Base-by-base conservation (phyloP, 768 basidiomycete species). In the Lactifluus rugatus region DNA sequence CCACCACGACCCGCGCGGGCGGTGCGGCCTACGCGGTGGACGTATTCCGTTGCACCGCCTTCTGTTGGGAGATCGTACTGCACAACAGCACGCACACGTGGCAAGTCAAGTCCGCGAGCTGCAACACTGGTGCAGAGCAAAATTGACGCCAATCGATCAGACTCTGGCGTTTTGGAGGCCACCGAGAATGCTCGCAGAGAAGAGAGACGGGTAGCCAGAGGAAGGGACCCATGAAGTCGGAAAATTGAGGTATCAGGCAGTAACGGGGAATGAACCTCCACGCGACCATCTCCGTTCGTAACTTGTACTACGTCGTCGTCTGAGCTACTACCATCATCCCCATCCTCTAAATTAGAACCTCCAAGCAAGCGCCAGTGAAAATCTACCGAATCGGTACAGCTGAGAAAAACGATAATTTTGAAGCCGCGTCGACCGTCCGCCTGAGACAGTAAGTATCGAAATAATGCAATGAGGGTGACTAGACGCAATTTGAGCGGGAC, bases 11-110 rank as follows among this genome's bases (percentile, higher is more conserved):
- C 96, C 8, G 88, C 94, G 70, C 96, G 91, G 14, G 96, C 96
- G 3, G 96, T 99, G 51, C 96, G 85, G 28, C 96, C 96, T 8
- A 98, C 91, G 48, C 96, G 82, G 73, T 99, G 96, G 10, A 99
- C 84, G 65, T 99, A 98, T 69, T 99, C 96, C 11, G 87, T 96
- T 26, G 85, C 85, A 10, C 96, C 95, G 17, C 93, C 90, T 75
- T 99, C 96, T 0, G 96, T 98, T 0, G 96, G 95, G 21, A 98
- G 81, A 69, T 99, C 96, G 67, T 96, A 96, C 68, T 99, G 96
- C 32, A 98, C 74, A 60, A 99, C 93, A 2, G 91, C 89, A 36
- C 87, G 85, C 7, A 98, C 93, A n/a, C 89, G 79, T 5, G 93
- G 93, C 26, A 99, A 76, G 72, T 98, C 95, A 25, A 99, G 80